Percentiles rank a stretch among this genome's conserved stretches.
Evolutionary conservation across 257 asterid species (phyloP).

Genomic region (Fraxinus quadrangulata): DNA sequence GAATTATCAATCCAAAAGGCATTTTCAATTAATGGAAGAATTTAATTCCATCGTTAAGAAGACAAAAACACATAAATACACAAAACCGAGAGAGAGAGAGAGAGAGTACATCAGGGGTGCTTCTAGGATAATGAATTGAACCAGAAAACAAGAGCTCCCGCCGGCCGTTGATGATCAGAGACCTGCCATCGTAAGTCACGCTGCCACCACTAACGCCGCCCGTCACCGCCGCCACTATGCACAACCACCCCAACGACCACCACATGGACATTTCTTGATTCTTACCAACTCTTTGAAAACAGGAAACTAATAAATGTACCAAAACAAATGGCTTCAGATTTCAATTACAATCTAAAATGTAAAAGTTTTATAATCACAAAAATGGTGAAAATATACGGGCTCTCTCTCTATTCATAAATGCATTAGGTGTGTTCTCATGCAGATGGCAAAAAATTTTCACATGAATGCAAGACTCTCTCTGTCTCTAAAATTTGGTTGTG

Average conservation of each 20-base stretch:
- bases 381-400: neutral
- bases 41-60: no score
- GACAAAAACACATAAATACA: no score
- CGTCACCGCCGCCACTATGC: conserved; percentile 20
- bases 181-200: conserved; percentile 69
- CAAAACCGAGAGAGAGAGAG: neutral
- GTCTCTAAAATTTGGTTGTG: neutral
- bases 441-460: neutral
- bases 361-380: neutral
- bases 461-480: neutral
- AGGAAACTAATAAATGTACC: neutral
- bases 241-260: conserved; percentile 32
- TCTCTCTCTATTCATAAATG: neutral
- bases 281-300: neutral
- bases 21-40: neutral
- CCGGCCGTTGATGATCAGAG: conserved; percentile 64
- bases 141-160: conserved; percentile 79
- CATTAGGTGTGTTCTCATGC: neutral
- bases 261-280: conserved; percentile 15
- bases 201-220: conserved; percentile 38
- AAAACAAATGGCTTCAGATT: neutral
- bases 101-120: conserved; percentile 73
- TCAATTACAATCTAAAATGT: neutral
- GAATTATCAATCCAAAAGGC: neutral
- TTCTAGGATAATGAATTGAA: conserved; percentile 86